phyloP scores from a whole-genome alignment of 495 filamentous ascomycete genomes.

The Penicillium dipodomyicola region DNA sequence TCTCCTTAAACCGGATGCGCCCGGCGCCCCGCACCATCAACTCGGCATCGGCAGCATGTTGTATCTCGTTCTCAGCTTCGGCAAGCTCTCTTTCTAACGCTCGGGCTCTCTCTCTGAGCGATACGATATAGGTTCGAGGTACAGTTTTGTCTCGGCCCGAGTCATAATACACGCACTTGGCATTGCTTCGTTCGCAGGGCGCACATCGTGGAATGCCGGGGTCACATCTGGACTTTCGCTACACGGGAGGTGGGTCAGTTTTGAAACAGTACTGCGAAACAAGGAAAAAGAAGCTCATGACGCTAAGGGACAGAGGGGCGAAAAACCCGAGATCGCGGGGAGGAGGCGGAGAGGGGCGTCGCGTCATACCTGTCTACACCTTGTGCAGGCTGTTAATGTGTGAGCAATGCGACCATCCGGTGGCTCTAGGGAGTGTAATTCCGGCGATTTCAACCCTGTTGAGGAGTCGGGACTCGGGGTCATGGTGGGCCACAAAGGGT shows the following conservation, averaged over 20 bases:
- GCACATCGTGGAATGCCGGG: constrained; percentile 83
- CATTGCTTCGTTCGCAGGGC: constrained; percentile 88
- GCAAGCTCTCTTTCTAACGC: constrained; percentile 72
- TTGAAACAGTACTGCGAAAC: neutral
- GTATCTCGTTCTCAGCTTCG: constrained; percentile 58
- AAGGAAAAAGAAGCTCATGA: neutral
- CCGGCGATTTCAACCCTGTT: constrained; percentile 25
- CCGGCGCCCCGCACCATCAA: constrained; percentile 79
- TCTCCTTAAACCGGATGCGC: constrained; percentile 73
- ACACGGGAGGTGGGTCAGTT: constrained; percentile 8
- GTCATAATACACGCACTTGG: constrained; percentile 90
- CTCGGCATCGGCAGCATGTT: constrained; percentile 68
- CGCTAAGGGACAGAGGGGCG: constrained; percentile 4
- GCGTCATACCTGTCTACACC: constrained; percentile 74
- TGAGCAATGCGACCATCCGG: constrained; percentile 62
- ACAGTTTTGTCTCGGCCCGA: constrained; percentile 74
- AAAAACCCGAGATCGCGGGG: constrained; percentile 2
- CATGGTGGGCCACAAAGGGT: constrained; percentile 16
- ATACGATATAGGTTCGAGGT: constrained; percentile 81
- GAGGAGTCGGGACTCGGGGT: constrained; percentile 18
- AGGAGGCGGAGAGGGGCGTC: constrained; percentile 3
- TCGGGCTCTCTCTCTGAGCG: constrained; percentile 77
- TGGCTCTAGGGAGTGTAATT: constrained; percentile 25
- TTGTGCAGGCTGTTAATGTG: constrained; percentile 82
- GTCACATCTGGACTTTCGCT: constrained; percentile 95